phyloP scores from a whole-genome alignment of 306 rosid genomes.

The Cucurbita ficifolia region DNA sequence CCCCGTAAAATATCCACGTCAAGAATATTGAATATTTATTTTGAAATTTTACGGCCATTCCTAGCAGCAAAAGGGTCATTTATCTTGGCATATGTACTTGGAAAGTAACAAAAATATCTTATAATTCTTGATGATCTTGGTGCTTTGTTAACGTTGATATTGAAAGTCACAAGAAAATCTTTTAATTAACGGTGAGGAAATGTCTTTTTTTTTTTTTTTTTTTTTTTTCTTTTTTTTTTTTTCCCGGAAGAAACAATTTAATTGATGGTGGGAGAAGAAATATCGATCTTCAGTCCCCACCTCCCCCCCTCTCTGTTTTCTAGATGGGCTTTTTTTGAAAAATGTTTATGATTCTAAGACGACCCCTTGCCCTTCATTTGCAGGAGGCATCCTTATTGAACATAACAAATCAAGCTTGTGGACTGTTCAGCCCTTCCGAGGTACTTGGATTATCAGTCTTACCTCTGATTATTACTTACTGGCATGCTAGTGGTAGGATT shows the following conservation, averaged over 20 bases:
- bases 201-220: too few species aligned
- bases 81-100: not conserved
- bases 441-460: slow-evolving; percentile 18
- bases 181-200: too few species aligned
- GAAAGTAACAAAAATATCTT: not conserved
- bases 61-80: not conserved
- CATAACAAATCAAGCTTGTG: slow-evolving; percentile 68
- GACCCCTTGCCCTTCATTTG: not conserved
- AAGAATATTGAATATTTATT: not conserved
- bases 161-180: too few species aligned
- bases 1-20: not conserved
- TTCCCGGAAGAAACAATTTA: too few species aligned
- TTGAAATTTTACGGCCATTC: not conserved
- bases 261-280: too few species aligned
- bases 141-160: too few species aligned
- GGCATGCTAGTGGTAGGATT: not conserved
- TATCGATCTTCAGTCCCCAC: too few species aligned
- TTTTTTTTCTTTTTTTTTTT: too few species aligned
- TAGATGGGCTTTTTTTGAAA: not conserved
- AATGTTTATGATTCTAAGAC: not conserved
- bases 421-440: slow-evolving; percentile 64
- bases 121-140: not conserved
- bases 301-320: too few species aligned
- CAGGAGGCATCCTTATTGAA: slow-evolving; percentile 94
- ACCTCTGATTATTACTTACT: not conserved